These are phyloP conservation scores for Daucus carota DNA, from an alignment of 129 eudicot genomes.

Conservation along the genomic window DNA sequence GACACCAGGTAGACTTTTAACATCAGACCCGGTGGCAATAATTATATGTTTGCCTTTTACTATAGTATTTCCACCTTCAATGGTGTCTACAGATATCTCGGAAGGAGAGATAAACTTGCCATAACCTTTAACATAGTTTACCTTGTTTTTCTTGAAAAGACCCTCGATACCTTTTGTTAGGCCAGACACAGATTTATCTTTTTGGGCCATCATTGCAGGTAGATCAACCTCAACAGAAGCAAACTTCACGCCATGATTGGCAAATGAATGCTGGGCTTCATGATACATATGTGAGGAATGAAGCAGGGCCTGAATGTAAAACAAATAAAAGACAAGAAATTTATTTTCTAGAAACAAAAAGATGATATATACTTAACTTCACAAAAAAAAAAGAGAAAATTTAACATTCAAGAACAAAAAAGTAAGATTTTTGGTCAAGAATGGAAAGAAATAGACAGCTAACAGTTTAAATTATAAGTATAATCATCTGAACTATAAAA, in stretches of 20 bases:
- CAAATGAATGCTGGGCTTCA: slow-evolving; percentile 64
- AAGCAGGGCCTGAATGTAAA: slow-evolving; percentile 63
- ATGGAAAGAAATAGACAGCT: background rate
- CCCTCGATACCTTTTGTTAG: slow-evolving; percentile 70
- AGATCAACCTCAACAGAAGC: slow-evolving; percentile 66
- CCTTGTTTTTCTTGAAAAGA: slow-evolving; percentile 79
- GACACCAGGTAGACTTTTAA: slow-evolving; percentile 70
- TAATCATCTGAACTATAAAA: too few species aligned
- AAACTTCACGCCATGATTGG: slow-evolving; percentile 62
- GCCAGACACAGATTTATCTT: slow-evolving; percentile 68
- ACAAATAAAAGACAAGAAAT: background rate
- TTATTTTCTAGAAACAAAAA: background rate
- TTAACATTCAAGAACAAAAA: background rate
- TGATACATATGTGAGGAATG: slow-evolving; percentile 92
- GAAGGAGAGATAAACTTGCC: slow-evolving; percentile 76
- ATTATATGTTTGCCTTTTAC: slow-evolving; percentile 74
- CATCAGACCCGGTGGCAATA: slow-evolving; percentile 86
- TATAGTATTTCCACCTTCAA: slow-evolving; percentile 56
- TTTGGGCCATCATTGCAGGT: slow-evolving; percentile 88
- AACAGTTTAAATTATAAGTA: background rate
- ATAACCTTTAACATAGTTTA: slow-evolving; percentile 69
- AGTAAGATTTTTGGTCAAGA: too few species aligned
- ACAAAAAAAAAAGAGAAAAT: background rate
- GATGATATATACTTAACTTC: too few species aligned
- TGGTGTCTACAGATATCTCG: slow-evolving; percentile 68